phyloP scores from a whole-genome alignment of 768 basidiomycete genomes.

The Tricholoma matsutake region DNA sequence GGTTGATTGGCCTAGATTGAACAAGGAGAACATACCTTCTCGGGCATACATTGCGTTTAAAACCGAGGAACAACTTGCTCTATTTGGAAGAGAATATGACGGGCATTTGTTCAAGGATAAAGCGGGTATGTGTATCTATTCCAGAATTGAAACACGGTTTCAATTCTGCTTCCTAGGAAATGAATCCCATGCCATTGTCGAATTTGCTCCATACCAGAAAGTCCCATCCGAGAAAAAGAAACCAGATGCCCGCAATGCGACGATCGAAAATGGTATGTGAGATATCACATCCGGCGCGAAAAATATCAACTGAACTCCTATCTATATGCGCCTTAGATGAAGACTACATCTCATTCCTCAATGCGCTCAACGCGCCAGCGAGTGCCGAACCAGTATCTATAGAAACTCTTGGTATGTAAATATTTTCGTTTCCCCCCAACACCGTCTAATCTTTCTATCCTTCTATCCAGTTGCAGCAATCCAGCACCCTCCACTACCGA shows the following conservation, averaged over 20 bases:
- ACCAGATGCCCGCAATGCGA: constrained; percentile 73
- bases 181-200: constrained; percentile 85
- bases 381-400: constrained; percentile 55
- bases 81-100: constrained; percentile 82
- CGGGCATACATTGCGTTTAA: constrained; percentile 93
- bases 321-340: constrained; percentile 50
- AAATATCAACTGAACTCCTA: neutral
- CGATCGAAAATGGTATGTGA: constrained; percentile 80
- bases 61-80: constrained; percentile 63
- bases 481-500: constrained; percentile 60
- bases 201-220: constrained; percentile 93
- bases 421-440: neutral
- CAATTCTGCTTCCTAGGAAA: constrained; percentile 53
- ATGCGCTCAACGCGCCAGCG: constrained; percentile 56
- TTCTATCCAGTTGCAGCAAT: constrained; percentile 54
- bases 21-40: constrained; percentile 82
- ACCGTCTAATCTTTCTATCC: neutral
- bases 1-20: constrained; percentile 45
- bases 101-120: constrained; percentile 92
- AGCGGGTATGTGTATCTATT: constrained; percentile 54
- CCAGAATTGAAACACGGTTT: neutral
- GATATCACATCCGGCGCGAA: neutral
- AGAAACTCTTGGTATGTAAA: constrained; percentile 56
- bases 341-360: constrained; percentile 79
- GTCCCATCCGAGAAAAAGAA: constrained; percentile 74